These are phyloP conservation scores for Xenosphaeropsis pyriputrescens DNA, from an alignment of 2,329 filamentous ascomycete genomes.

Conservation along the genomic window DNA sequence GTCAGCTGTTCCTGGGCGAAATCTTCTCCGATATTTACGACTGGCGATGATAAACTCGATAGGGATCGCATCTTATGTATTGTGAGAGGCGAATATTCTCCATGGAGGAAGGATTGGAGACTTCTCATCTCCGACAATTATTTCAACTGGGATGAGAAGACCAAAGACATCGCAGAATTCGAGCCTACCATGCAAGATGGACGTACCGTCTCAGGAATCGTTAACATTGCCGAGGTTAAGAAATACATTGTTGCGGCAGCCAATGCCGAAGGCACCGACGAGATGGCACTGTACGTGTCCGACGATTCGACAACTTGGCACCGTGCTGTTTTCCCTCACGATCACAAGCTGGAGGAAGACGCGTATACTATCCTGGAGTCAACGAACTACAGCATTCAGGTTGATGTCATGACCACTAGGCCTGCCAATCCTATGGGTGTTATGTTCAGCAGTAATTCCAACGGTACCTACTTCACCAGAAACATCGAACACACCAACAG, in stretches of 20 bases:
- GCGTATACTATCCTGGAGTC: slow-evolving; percentile 91
- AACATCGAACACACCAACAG: slow-evolving; percentile 91
- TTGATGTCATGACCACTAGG: slow-evolving; percentile 69
- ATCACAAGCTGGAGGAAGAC: slow-evolving; percentile 67
- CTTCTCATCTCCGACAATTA: slow-evolving; percentile 73
- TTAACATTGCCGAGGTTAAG: slow-evolving; percentile 73
- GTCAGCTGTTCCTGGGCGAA: slow-evolving; percentile 82
- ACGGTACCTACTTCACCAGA: slow-evolving; percentile 88
- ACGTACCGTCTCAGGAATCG: slow-evolving; percentile 62
- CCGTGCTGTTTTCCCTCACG: slow-evolving; percentile 72
- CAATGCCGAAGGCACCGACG: slow-evolving; percentile 64
- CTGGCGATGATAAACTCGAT: slow-evolving; percentile 49
- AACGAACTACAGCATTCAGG: slow-evolving; percentile 94
- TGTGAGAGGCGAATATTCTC: slow-evolving; percentile 55
- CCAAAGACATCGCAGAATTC: slow-evolving; percentile 38
- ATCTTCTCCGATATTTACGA: slow-evolving; percentile 56
- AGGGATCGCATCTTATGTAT: slow-evolving; percentile 68
- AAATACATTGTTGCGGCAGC: slow-evolving; percentile 77
- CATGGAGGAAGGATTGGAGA: slow-evolving; percentile 59
- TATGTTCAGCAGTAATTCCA: slow-evolving; percentile 91
- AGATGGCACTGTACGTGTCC: slow-evolving; percentile 84
- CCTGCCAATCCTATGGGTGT: slow-evolving; percentile 64
- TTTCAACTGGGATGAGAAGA: slow-evolving; percentile 42
- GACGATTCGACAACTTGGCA: slow-evolving; percentile 80
- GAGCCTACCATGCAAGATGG: slow-evolving; percentile 67